Percentiles rank a stretch among this genome's conserved stretches.
Evolutionary conservation across 1,139 yeast species (phyloP).

Genomic region (Saccharomyces uvarum): DNA sequence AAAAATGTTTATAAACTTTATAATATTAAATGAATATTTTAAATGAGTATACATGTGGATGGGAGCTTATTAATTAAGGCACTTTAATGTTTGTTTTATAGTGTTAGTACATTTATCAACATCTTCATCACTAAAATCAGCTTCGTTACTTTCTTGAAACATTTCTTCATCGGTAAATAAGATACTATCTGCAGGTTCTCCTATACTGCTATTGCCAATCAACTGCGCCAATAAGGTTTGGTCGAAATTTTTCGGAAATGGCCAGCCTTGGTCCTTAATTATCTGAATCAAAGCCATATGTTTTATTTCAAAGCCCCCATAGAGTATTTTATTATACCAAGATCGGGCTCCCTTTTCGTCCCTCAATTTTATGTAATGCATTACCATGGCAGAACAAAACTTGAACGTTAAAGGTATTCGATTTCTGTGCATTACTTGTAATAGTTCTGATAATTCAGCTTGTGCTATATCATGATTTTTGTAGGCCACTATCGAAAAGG

Average conservation of each 20-base stretch:
- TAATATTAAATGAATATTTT: neutral
- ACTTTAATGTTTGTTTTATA: neutral
- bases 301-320: constrained; percentile 18
- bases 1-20: neutral
- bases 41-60: neutral
- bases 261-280: constrained; percentile 21
- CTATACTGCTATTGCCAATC: neutral
- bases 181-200: neutral
- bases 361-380: constrained; percentile 13
- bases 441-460: constrained; percentile 14
- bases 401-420: constrained; percentile 22
- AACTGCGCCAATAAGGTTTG: constrained; percentile 3
- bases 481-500: constrained; percentile 25
- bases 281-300: constrained; percentile 17
- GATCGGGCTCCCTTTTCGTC: constrained; percentile 20
- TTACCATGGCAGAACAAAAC: constrained; percentile 23
- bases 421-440: constrained; percentile 20
- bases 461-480: constrained; percentile 15
- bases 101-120: neutral
- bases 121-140: neutral
- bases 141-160: constrained; percentile 2
- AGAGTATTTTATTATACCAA: constrained; percentile 25
- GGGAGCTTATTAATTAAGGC: neutral
- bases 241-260: constrained; percentile 19
- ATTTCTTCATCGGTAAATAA: neutral